Evolutionary conservation across 805 yeast genomes (phyloP).

Genomic region (Wickerhamomyces ciferrii): DNA sequence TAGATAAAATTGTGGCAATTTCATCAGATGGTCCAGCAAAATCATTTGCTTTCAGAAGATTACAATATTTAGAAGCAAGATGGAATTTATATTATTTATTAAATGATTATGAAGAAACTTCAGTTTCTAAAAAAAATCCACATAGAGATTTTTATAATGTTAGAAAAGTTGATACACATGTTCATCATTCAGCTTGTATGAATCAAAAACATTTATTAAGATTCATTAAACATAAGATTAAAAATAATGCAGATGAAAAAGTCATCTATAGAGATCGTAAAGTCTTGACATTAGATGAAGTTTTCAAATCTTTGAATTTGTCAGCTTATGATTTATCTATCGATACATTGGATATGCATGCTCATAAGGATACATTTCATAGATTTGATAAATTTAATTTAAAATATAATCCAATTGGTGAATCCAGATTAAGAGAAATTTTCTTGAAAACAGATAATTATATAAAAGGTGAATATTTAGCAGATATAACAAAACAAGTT

Average conservation of each 20-base stretch:
- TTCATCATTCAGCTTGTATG: constrained; percentile 99
- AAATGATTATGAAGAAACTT: constrained; percentile 89
- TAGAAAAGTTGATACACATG: constrained; percentile 96
- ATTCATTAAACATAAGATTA: constrained; percentile 90
- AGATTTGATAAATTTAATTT: constrained; percentile 95
- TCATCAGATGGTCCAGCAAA: constrained; percentile 96
- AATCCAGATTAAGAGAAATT: constrained; percentile 93
- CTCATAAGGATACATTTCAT: constrained; percentile 97
- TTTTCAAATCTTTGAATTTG: constrained; percentile 82
- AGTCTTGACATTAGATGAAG: constrained; percentile 80
- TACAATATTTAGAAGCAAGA: constrained; percentile 92
- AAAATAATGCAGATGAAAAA: constrained; percentile 78
- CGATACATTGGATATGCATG: constrained; percentile 98
- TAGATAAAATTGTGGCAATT: constrained; percentile 65
- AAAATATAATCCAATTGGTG: constrained; percentile 97
- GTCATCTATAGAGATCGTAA: constrained; percentile 94
- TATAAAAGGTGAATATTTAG: constrained; percentile 82
- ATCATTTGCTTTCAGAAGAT: constrained; percentile 89
- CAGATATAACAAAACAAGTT: constrained; percentile 92
- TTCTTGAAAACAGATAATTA: constrained; percentile 94
- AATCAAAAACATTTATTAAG: constrained; percentile 94
- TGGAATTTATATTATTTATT: constrained; percentile 88
- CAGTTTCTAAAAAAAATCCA: constrained; percentile 87
- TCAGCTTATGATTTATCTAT: constrained; percentile 94
- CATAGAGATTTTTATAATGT: constrained; percentile 97